These are phyloP conservation scores for Phallus indusiatus DNA, from an alignment of 768 basidiomycete genomes.

Conservation along the genomic window DNA sequence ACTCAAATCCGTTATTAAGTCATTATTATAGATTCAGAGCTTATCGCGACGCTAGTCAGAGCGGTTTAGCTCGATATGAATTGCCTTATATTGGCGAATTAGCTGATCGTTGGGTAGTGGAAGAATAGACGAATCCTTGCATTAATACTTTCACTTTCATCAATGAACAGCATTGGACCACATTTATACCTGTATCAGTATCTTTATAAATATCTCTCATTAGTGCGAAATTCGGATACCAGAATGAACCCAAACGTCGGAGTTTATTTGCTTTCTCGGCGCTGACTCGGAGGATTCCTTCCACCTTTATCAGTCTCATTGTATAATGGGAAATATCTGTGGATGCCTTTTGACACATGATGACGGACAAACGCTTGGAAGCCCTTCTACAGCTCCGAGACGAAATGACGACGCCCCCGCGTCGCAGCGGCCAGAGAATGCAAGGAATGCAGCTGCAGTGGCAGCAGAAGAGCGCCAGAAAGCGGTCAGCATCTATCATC, in stretches of 20 bases:
- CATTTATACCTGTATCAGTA: not conserved
- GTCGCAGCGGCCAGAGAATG: not conserved
- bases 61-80: slow-evolving; percentile 46
- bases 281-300: not conserved
- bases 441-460: slow-evolving; percentile 25
- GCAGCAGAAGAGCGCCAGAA: slow-evolving; percentile 27
- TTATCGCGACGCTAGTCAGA: slow-evolving; percentile 42
- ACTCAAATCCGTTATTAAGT: not conserved
- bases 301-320: not conserved
- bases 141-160: not conserved
- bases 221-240: not conserved
- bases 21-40: slow-evolving; percentile 32
- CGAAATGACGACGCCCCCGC: not conserved
- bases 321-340: slow-evolving; percentile 26
- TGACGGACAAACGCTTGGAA: slow-evolving; percentile 23
- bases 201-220: not conserved
- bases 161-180: too few relatives aligned
- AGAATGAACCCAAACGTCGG: not conserved
- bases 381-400: slow-evolving; percentile 2
- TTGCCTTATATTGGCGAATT: slow-evolving; percentile 54
- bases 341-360: slow-evolving; percentile 24
- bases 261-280: not conserved
- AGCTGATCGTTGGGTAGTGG: slow-evolving; percentile 61
- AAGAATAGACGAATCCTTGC: slow-evolving; percentile 31
- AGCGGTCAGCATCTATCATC: slow-evolving; percentile 18